phyloP scores from a whole-genome alignment of 768 basidiomycete species.

The Lentinula edodes region DNA sequence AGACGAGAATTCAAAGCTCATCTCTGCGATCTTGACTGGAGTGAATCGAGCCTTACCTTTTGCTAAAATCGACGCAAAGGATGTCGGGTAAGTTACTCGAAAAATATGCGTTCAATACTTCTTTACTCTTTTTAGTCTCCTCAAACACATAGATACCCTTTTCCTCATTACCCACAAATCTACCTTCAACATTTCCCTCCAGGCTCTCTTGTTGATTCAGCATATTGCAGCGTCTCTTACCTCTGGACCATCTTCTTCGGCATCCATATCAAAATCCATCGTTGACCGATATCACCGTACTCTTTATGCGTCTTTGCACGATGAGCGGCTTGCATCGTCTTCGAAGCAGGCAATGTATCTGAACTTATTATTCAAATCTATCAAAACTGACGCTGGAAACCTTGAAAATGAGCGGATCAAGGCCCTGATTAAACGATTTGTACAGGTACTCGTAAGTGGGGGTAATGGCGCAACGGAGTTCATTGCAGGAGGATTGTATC shows the following conservation, averaged over 20 bases:
- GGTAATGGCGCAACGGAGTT: slow-evolving; percentile 79
- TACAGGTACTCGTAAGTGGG: slow-evolving; percentile 71
- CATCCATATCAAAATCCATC: slow-evolving; percentile 40
- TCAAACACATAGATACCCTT: slow-evolving; percentile 84
- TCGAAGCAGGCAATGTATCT: slow-evolving; percentile 97
- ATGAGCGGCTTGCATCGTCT: slow-evolving; percentile 71
- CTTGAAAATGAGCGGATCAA: slow-evolving; percentile 54
- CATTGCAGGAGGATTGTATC: slow-evolving; percentile 79
- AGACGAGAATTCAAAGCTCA: slow-evolving; percentile 72
- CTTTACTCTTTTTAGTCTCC: slow-evolving; percentile 45
- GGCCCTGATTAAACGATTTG: slow-evolving; percentile 77
- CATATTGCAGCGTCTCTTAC: slow-evolving; percentile 64
- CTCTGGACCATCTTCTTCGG: slow-evolving; percentile 32
- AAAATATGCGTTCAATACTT: background rate
- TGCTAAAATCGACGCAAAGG: slow-evolving; percentile 70
- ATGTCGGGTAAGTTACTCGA: slow-evolving; percentile 47
- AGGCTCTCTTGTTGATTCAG: slow-evolving; percentile 84
- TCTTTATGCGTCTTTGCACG: slow-evolving; percentile 85
- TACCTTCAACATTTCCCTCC: slow-evolving; percentile 95
- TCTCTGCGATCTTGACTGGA: slow-evolving; percentile 89
- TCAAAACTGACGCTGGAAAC: slow-evolving; percentile 62
- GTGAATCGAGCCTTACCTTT: slow-evolving; percentile 95
- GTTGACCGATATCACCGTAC: slow-evolving; percentile 73
- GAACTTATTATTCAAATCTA: slow-evolving; percentile 85
- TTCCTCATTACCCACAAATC: slow-evolving; percentile 94